A percentile compares a stretch with the other conserved stretches of the same genome.
These are phyloP conservation scores for Margaritispora aquatica DNA, from an alignment of 495 filamentous ascomycete genomes.

Conservation along the genomic window DNA sequence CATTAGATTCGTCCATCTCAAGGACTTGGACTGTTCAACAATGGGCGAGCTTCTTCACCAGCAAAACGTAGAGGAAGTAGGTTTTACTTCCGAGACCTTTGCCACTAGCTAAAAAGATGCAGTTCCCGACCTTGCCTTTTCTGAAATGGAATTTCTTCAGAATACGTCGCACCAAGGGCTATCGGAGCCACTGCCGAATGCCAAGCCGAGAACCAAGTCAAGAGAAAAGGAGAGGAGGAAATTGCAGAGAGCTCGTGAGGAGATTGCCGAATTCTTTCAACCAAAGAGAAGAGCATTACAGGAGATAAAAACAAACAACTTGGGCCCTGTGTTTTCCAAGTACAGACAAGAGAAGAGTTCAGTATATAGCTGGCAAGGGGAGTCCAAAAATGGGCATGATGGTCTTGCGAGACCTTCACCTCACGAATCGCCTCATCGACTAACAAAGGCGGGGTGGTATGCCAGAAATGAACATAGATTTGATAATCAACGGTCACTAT, in stretches of 20 bases:
- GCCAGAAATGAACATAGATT: too few relatives aligned
- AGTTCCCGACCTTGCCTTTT: constrained; percentile 64
- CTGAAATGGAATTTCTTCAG: constrained; percentile 57
- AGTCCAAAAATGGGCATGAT: not conserved
- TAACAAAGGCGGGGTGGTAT: not conserved
- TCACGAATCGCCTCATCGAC: not conserved
- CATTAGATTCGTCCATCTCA: constrained; percentile 47
- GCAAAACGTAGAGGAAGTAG: constrained; percentile 6
- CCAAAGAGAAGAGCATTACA: constrained; percentile 3
- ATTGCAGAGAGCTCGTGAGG: constrained; percentile 27
- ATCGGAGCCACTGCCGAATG: not conserved
- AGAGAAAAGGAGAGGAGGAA: constrained; percentile 23
- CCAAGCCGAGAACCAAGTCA: constrained; percentile 12
- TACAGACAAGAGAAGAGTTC: not conserved
- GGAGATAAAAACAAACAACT: constrained; percentile 1
- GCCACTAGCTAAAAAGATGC: constrained; percentile 4
- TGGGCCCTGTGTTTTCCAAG: not conserved
- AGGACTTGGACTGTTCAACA: constrained; percentile 62
- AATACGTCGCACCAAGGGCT: constrained; percentile 14
- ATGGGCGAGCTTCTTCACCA: constrained; percentile 57
- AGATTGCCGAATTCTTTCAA: constrained; percentile 37
- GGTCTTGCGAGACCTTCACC: not conserved
- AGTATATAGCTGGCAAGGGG: not conserved
- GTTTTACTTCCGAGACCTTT: constrained; percentile 3
- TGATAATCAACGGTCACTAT: too few relatives aligned